Evolutionary conservation across 2,329 filamentous ascomycete genomes (phyloP).

Genomic region (Elsinoe ampelina): DNA sequence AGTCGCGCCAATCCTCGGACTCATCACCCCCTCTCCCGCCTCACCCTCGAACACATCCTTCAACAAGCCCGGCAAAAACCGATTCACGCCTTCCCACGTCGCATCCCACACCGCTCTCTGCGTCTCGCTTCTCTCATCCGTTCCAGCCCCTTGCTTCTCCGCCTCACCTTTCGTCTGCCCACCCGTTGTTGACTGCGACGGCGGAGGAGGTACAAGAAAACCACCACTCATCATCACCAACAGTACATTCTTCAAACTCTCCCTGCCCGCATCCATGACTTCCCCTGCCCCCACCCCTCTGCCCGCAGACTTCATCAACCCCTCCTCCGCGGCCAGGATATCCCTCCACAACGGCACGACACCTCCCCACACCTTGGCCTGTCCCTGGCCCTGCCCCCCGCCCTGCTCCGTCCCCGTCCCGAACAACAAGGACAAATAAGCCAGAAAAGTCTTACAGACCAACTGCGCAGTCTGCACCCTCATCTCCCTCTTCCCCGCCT

Average conservation of each 20-base stretch:
- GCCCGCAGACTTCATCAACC: slow-evolving; percentile 62
- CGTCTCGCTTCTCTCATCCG: slow-evolving; percentile 25
- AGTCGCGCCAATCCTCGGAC: slow-evolving; percentile 2
- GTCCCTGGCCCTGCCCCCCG: no score
- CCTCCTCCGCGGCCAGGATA: slow-evolving; percentile 89
- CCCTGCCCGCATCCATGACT: slow-evolving; percentile 67
- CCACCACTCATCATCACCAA: slow-evolving; percentile 90
- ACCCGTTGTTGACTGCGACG: slow-evolving; percentile 14
- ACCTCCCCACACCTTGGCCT: slow-evolving; percentile 61
- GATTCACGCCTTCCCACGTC: slow-evolving; percentile 50
- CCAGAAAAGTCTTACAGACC: slow-evolving; percentile 89
- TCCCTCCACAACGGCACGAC: slow-evolving; percentile 87
- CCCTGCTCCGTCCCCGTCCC: slow-evolving; percentile 23
- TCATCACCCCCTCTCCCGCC: slow-evolving; percentile 19
- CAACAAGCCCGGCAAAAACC: slow-evolving; percentile 52
- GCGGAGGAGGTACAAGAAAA: slow-evolving; percentile 61
- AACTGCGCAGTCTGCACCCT: slow-evolving; percentile 83
- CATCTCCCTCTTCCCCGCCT: slow-evolving; percentile 89
- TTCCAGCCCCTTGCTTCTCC: no score
- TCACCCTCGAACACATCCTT: slow-evolving; percentile 48
- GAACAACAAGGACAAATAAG: slow-evolving; percentile 76
- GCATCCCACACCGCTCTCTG: slow-evolving; percentile 51
- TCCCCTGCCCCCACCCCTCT: neutral
- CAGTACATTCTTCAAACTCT: slow-evolving; percentile 91
- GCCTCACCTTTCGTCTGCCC: slow-evolving; percentile 30